phyloP scores from a whole-genome alignment of 305 asterid genomes.

The Withania somnifera region DNA sequence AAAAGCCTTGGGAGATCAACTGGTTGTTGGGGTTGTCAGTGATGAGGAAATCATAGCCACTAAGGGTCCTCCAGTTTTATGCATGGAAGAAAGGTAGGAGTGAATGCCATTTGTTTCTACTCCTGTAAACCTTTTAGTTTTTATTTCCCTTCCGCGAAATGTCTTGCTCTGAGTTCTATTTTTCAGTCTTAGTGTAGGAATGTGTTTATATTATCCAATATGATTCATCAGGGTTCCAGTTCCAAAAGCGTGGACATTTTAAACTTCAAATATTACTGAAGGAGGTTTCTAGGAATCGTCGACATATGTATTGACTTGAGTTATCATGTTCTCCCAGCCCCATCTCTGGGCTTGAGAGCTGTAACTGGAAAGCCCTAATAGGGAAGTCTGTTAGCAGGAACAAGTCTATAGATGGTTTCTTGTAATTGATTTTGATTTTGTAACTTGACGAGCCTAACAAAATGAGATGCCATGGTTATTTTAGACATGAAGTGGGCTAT shows the following conservation, averaged over 20 bases:
- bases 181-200: not conserved
- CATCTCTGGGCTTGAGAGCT: not conserved
- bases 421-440: not conserved
- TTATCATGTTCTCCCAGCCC: not conserved
- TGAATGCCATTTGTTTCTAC: not conserved
- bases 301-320: not conserved
- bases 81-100: slow-evolving; percentile 82
- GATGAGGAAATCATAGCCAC: slow-evolving; percentile 81
- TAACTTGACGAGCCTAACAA: not conserved
- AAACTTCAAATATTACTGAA: not conserved
- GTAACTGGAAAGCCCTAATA: not conserved
- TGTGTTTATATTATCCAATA: not conserved
- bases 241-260: not conserved
- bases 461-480: not conserved
- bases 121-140: not conserved
- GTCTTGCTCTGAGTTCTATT: not conserved
- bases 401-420: not conserved
- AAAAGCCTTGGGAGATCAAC: slow-evolving; percentile 76
- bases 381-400: not conserved
- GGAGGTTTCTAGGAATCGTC: not conserved
- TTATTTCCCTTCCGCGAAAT: not conserved
- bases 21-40: slow-evolving; percentile 86
- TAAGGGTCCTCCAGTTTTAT: slow-evolving; percentile 86
- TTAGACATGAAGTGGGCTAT: not conserved
- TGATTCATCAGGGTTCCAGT: not conserved